Evolutionary conservation across 2,329 filamentous ascomycete genomes (phyloP), one percentile per base, ranked within the genome.

Genomic region (Penicillium hesseltinei): DNA sequence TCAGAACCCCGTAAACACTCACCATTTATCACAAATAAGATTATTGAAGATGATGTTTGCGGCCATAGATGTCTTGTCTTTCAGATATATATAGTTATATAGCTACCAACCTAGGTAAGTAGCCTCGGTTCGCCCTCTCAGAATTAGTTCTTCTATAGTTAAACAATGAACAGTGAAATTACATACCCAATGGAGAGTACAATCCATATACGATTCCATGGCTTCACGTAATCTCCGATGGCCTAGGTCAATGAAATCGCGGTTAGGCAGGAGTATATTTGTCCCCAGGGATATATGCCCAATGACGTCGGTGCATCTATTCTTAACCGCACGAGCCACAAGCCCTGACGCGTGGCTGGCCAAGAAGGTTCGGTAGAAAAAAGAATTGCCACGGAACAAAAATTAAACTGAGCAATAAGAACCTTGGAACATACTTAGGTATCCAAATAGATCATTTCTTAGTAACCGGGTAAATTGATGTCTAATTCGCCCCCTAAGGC

Each of bases 291-390:
- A 38, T 39, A 50, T 42, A 66, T 65, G 65, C 61, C 62, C 45
- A 64, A 67, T 67, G 65, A 67, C 65, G 65, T 67, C 63, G 61
- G 27, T 65, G 65, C 53, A 61, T 51, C 64, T 66, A 67, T 65
- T 65, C 59, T 60, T 59, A 45, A 62, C 45, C 56, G 56, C 61
- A 60, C 54, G 50, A 65, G 64, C 65, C 65, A 67, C 64, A 60
- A 29, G 21, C 19, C 54, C 43, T 47, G 51, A 56, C 54, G 45
- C 56, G 59, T 60, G 52, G 61, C 57, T 51, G 35, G 36, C 31
- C 10, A 21, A 47, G 39, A 19, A 42, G 33, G 35, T 25, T 35
- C 5, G n/a, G n/a, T 33, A n/a, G 36, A 40, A 33, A 43, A 43
- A 46, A n/a, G 33, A 38, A 40, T 21, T 36, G 4, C 19, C 29